phyloP scores from a whole-genome alignment of 306 rosid species.

The Prosopis cineraria region DNA sequence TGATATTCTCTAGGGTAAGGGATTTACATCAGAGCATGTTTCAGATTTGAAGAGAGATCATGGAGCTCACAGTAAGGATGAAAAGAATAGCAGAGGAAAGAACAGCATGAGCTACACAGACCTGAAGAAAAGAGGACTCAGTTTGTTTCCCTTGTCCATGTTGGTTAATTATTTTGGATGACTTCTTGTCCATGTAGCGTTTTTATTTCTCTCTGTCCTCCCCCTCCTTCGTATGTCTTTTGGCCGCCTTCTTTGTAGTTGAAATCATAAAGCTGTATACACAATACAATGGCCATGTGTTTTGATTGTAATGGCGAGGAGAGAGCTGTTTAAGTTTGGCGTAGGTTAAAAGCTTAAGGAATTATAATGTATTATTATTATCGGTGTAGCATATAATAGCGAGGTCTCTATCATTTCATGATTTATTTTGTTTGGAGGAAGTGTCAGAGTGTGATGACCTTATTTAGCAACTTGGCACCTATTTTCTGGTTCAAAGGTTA shows the following conservation, averaged over 20 bases:
- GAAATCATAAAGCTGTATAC: slow-evolving; percentile 31
- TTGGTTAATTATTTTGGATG: slow-evolving; percentile 66
- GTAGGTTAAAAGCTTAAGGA: neutral
- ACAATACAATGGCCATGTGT: slow-evolving; percentile 23
- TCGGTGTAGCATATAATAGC: neutral
- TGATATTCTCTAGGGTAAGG: slow-evolving; percentile 52
- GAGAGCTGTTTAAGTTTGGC: neutral
- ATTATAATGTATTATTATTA: neutral
- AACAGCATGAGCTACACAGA: slow-evolving; percentile 40
- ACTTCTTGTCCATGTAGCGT: slow-evolving; percentile 26
- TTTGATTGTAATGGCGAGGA: slow-evolving; percentile 13
- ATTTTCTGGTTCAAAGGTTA: neutral
- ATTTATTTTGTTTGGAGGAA: neutral
- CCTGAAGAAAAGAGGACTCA: slow-evolving; percentile 73
- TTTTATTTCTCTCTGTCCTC: slow-evolving; percentile 24
- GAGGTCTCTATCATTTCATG: slow-evolving; percentile 3
- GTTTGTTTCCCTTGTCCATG: slow-evolving; percentile 80
- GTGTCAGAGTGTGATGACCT: slow-evolving; percentile 17
- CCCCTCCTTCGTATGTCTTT: slow-evolving; percentile 9
- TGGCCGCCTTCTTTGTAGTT: slow-evolving; percentile 29
- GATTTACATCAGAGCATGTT: slow-evolving; percentile 42
- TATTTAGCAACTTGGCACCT: neutral
- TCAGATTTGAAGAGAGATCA: slow-evolving; percentile 47
- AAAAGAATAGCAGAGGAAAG: slow-evolving; percentile 33
- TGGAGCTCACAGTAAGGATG: slow-evolving; percentile 19